phyloP scores from a whole-genome alignment of 1,139 yeast species.

The Hemisphaericaspora xylanilytica region DNA sequence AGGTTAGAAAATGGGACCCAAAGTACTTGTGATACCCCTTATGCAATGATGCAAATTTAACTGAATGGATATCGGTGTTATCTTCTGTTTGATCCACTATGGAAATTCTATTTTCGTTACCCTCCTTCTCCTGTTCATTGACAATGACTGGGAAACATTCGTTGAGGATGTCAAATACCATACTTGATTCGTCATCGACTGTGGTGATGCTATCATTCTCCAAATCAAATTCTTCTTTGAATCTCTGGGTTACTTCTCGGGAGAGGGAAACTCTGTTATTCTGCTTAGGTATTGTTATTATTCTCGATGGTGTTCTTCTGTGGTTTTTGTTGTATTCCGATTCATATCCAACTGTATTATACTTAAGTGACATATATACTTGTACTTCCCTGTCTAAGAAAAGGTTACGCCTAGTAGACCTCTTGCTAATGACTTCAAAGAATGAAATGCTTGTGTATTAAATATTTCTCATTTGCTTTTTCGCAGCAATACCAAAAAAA shows the following conservation, averaged over 20 bases:
- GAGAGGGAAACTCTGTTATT: too few relatives aligned
- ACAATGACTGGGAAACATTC: constrained; percentile 9
- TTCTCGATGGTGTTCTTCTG: too few relatives aligned
- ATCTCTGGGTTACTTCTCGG: background rate
- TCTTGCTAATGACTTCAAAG: too few relatives aligned
- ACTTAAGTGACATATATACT: constrained; percentile 39
- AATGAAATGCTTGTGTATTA: too few relatives aligned
- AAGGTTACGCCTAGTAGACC: too few relatives aligned
- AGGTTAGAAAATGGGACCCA: constrained; percentile 5
- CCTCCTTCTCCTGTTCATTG: background rate
- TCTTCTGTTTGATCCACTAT: too few relatives aligned
- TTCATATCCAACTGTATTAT: background rate
- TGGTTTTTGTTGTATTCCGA: too few relatives aligned
- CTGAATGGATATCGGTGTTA: constrained; percentile 2
- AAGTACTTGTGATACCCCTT: constrained; percentile 11
- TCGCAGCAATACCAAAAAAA: background rate
- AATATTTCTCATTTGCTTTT: background rate
- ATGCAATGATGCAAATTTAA: constrained; percentile 10
- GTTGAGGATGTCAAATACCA: constrained; percentile 11
- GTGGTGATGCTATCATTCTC: too few relatives aligned
- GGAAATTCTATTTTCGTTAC: constrained; percentile 1
- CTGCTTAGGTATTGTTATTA: background rate
- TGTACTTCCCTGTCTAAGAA: too few relatives aligned
- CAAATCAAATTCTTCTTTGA: background rate
- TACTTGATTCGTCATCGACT: constrained; percentile 6